Base-by-base conservation (phyloP, 495 filamentous ascomycete genomes). In the Xylaria flabelliformis region DNA sequence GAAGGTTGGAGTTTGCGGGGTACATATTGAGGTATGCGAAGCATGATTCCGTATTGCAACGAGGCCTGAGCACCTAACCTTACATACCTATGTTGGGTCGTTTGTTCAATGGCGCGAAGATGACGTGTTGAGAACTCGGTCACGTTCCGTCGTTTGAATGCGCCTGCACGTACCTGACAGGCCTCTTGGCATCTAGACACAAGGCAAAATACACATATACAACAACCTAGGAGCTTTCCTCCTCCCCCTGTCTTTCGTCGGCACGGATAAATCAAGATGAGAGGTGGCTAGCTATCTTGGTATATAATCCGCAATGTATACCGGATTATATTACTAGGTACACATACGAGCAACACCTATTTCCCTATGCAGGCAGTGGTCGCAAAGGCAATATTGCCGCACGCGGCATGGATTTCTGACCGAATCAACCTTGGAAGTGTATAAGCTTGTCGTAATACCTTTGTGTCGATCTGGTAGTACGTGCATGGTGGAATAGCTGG, bases 131-230 rank as follows among this genome's bases (percentile, higher is more conserved):
- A 19, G 46, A 1, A 58, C 46, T 65, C 58, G 34, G 63, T 66
- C 70, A 72, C 42, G 70, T 67, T 72, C 36, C 70, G 34, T 42
- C 17, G 41, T 36, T 48, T 26, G 19, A 50, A 66, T 66, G 62
- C 48, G 62, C 19, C 51, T 66, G 62, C 29, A 66, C 67, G 61
- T 62, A 50, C 61, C 32, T 64, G 29, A 53, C 17, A 39, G 59
- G 12, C 50, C 21, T 21, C 42, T 39, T 44, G 44, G 42, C 29
- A 26, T 34, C 63, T 32, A 34, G 62, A 19, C 10, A 41, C 41
- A 64, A 44, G 41, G 61, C 61, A 46, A 39, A 48, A 41, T 34
- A 64, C 13, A 48, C 4, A 24, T 26, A 55, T 9, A 55, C 51
- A 50, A 50, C n/a, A 29, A 29, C 24, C 12, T 8, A 26, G 10